Evolutionary conservation across 306 rosid species (phyloP).

Genomic region (Astragalus glycyphyllos): DNA sequence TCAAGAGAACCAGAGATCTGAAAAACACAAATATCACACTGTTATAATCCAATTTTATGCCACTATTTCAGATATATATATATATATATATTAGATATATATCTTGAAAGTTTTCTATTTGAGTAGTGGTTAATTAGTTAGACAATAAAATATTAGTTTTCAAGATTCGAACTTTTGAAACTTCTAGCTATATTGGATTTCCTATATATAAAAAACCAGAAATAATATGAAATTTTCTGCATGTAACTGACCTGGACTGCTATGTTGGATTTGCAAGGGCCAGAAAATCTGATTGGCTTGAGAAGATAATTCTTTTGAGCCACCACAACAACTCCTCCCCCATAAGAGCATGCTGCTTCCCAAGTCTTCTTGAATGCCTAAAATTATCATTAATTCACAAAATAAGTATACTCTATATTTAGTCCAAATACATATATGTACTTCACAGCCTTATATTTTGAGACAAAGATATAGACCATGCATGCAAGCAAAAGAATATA

Average conservation of each 20-base stretch:
- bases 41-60: not conserved
- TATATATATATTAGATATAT: not conserved
- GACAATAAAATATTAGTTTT: not conserved
- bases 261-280: constrained; percentile 70
- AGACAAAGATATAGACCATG: too few species aligned
- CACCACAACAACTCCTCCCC: constrained; percentile 39
- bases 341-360: constrained; percentile 63
- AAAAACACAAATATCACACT: constrained; percentile 2
- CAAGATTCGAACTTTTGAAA: too few species aligned
- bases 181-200: too few species aligned
- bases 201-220: too few species aligned
- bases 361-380: constrained; percentile 77
- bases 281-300: constrained; percentile 59
- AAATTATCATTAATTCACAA: not conserved
- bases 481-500: too few species aligned
- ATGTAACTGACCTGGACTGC: constrained; percentile 50
- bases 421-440: too few species aligned
- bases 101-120: not conserved
- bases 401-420: too few species aligned
- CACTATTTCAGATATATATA: too few species aligned
- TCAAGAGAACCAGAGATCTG: constrained; percentile 61
- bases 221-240: too few species aligned
- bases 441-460: too few species aligned
- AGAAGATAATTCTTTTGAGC: constrained; percentile 62
- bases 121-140: not conserved